Percentiles rank a stretch among this genome's conserved stretches.
These are phyloP conservation scores for Suhomyces canberraensis DNA, from an alignment of 805 yeast genomes.

Conservation along the genomic window DNA sequence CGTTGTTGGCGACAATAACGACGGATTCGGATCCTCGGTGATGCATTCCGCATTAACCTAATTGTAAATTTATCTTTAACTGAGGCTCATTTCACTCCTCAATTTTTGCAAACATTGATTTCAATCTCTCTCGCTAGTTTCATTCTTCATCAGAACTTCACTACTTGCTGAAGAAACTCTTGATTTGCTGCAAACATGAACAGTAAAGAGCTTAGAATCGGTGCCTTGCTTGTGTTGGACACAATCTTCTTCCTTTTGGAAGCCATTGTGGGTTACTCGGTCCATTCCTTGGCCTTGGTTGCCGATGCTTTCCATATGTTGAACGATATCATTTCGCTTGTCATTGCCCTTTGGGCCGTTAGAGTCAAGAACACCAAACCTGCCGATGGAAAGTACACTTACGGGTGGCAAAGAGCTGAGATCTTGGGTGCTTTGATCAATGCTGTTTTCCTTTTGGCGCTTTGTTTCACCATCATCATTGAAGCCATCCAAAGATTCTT, in stretches of 20 bases:
- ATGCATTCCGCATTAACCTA: too few relatives aligned
- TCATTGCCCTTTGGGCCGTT: slow-evolving; percentile 96
- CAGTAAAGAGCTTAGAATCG: slow-evolving; percentile 68
- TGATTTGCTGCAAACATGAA: slow-evolving; percentile 26
- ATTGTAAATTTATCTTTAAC: too few relatives aligned
- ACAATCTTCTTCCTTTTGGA: slow-evolving; percentile 82
- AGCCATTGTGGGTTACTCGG: slow-evolving; percentile 81
- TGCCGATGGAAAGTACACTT: slow-evolving; percentile 87
- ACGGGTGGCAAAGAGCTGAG: slow-evolving; percentile 98
- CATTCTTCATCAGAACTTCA: too few relatives aligned
- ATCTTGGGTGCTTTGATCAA: slow-evolving; percentile 91
- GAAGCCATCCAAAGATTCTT: slow-evolving; percentile 91
- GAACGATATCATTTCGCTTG: slow-evolving; percentile 84
- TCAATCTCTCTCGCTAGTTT: too few relatives aligned
- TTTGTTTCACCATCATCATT: slow-evolving; percentile 86
- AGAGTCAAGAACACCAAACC: slow-evolving; percentile 75
- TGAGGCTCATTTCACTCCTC: too few relatives aligned
- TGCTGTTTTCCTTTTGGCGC: slow-evolving; percentile 88
- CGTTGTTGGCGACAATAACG: too few relatives aligned
- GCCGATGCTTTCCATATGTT: slow-evolving; percentile 98
- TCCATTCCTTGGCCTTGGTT: slow-evolving; percentile 88
- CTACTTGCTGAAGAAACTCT: too few relatives aligned
- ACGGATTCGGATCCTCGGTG: too few relatives aligned
- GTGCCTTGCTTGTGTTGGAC: slow-evolving; percentile 70
- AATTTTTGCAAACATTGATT: too few relatives aligned